A percentile compares a stretch with the other conserved stretches of the same genome.
Evolutionary conservation across 2,329 filamentous ascomycete genomes (phyloP).

Genomic region (Macrophomina tecta): DNA sequence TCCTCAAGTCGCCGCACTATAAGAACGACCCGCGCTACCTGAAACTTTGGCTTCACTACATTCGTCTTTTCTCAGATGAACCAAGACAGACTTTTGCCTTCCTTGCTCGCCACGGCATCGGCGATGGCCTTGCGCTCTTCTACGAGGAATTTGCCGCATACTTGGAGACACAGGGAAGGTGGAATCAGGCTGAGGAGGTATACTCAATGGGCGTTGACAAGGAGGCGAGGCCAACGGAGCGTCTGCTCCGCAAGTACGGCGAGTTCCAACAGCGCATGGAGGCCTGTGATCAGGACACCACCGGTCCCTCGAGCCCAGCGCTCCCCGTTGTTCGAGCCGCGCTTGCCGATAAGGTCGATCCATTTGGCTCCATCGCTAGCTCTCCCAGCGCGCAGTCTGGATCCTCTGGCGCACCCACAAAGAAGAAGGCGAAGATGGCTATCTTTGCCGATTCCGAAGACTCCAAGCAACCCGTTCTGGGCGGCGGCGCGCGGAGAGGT

Average conservation of each 20-base stretch:
- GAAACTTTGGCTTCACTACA: slow-evolving; percentile 93
- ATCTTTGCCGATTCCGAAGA: slow-evolving; percentile 83
- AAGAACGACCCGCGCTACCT: slow-evolving; percentile 95
- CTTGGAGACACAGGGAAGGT: slow-evolving; percentile 83
- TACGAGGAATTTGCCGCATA: slow-evolving; percentile 97
- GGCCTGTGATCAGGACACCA: slow-evolving; percentile 64
- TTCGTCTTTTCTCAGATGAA: slow-evolving; percentile 89
- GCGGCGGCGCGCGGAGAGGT: slow-evolving; percentile 76
- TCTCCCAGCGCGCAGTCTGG: slow-evolving; percentile 71
- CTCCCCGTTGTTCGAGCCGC: slow-evolving; percentile 83
- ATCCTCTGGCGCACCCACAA: slow-evolving; percentile 51
- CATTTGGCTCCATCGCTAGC: slow-evolving; percentile 65
- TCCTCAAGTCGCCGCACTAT: slow-evolving; percentile 85
- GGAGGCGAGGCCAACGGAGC: slow-evolving; percentile 80
- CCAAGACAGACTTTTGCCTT: slow-evolving; percentile 93
- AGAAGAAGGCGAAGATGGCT: slow-evolving; percentile 77
- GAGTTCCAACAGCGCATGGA: slow-evolving; percentile 85
- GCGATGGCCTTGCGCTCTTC: slow-evolving; percentile 84
- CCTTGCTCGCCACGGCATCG: slow-evolving; percentile 84
- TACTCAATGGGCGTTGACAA: slow-evolving; percentile 88
- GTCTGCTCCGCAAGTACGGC: slow-evolving; percentile 85
- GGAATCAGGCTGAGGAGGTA: slow-evolving; percentile 91
- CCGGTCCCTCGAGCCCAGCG: slow-evolving; percentile 82
- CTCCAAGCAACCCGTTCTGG: slow-evolving; percentile 60
- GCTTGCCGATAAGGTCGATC: slow-evolving; percentile 83